These are phyloP conservation scores for Lichtheimia hyalospora DNA, from an alignment of 371 early-diverging fungal genomes.

Conservation along the genomic window DNA sequence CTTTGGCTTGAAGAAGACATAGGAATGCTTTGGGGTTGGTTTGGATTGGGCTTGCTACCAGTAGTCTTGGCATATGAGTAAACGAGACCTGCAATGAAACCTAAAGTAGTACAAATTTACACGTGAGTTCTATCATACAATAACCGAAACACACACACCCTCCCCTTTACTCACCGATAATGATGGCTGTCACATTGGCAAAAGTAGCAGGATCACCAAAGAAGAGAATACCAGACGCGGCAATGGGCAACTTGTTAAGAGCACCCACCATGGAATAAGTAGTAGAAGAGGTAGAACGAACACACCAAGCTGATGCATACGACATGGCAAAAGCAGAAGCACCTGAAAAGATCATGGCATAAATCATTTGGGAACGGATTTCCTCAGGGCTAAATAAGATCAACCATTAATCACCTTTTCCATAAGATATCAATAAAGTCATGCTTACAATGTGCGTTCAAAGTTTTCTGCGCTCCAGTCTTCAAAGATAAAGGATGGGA, in stretches of 20 bases:
- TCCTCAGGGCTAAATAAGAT: conserved; percentile 43
- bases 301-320: conserved; percentile 93
- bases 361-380: conserved; percentile 51
- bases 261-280: conserved; percentile 99
- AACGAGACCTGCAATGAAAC: conserved; percentile 81
- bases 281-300: conserved; percentile 94
- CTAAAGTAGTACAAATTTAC: conserved; percentile 24
- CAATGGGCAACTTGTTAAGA: conserved; percentile 97
- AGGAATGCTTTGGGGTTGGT: conserved; percentile 39
- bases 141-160: background rate
- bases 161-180: conserved; percentile 49
- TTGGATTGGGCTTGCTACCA: conserved; percentile 29
- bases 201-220: conserved; percentile 86
- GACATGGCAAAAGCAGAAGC: conserved; percentile 92
- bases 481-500: conserved; percentile 80
- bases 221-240: conserved; percentile 93
- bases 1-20: conserved; percentile 39
- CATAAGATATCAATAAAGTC: background rate
- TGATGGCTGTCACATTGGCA: conserved; percentile 79
- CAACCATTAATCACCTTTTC: background rate
- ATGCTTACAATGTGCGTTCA: conserved; percentile 55
- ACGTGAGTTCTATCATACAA: background rate
- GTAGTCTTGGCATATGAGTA: conserved; percentile 73
- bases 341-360: conserved; percentile 83
- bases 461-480: conserved; percentile 64